phyloP scores from a whole-genome alignment of 2,329 filamentous ascomycete genomes.

The Cladophialophora psammophila region DNA sequence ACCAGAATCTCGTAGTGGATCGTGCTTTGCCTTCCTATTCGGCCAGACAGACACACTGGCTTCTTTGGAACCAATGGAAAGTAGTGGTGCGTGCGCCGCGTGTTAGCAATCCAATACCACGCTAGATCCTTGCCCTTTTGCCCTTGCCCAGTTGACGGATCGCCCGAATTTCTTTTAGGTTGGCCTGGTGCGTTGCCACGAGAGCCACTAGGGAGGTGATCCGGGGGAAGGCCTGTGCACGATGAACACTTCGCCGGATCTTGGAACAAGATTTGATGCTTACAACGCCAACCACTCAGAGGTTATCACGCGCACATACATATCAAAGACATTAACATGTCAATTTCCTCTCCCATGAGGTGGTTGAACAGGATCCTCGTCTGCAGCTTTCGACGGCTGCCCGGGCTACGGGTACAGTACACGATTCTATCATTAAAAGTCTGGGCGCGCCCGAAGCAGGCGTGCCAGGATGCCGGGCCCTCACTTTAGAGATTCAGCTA shows the following conservation, averaged over 20 bases:
- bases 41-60: neutral
- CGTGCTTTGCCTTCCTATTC: neutral
- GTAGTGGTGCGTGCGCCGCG: no score
- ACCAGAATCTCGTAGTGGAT: neutral
- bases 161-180: neutral
- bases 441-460: neutral
- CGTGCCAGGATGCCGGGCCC: neutral
- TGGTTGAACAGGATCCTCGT: neutral
- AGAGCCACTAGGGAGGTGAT: conserved; percentile 8
- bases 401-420: neutral
- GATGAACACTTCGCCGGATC: conserved; percentile 8
- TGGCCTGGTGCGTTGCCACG: conserved; percentile 3
- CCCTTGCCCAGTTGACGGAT: neutral
- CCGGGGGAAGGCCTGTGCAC: conserved; percentile 10
- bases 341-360: neutral
- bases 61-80: neutral
- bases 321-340: neutral
- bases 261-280: neutral
- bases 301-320: neutral
- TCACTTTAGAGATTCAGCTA: neutral
- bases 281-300: neutral
- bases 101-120: neutral
- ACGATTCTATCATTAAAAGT: neutral
- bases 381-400: neutral
- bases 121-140: conserved; percentile 1